A percentile compares a stretch with the other conserved stretches of the same genome.
These are phyloP conservation scores for Populus deltoides DNA, from an alignment of 345 rosid genomes.

Conservation along the genomic window DNA sequence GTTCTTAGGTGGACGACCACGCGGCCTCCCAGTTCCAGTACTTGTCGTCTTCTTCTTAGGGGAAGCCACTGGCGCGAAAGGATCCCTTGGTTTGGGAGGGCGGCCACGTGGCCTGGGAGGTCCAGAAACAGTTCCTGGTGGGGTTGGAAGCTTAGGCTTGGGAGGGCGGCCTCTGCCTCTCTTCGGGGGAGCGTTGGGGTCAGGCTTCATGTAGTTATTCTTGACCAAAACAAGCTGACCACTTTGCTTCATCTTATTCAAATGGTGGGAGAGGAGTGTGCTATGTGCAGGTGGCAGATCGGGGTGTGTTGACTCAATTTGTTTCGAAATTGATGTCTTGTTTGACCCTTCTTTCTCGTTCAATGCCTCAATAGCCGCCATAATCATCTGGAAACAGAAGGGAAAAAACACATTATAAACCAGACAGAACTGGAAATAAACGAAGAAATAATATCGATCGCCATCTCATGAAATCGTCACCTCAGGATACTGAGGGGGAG, in stretches of 20 bases:
- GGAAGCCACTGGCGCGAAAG: slow-evolving; percentile 28
- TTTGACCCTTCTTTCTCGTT: slow-evolving; percentile 50
- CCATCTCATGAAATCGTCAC: slow-evolving; percentile 4
- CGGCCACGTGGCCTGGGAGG: slow-evolving; percentile 74
- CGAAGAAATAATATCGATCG: neutral
- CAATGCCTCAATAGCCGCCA: slow-evolving; percentile 65
- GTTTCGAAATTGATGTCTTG: slow-evolving; percentile 54
- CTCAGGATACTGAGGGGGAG: slow-evolving; percentile 39
- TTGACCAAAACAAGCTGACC: slow-evolving; percentile 62
- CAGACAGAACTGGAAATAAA: neutral
- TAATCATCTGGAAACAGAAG: slow-evolving; percentile 43
- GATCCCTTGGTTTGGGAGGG: slow-evolving; percentile 61
- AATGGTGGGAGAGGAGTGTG: slow-evolving; percentile 58
- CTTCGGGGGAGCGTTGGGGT: slow-evolving; percentile 72
- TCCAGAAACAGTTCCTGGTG: slow-evolving; percentile 18
- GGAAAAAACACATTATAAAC: neutral
- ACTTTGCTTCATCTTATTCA: slow-evolving; percentile 57
- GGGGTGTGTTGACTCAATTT: slow-evolving; percentile 55
- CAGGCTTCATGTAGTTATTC: slow-evolving; percentile 74
- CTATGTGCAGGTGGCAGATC: slow-evolving; percentile 58
- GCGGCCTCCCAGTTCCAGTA: slow-evolving; percentile 39
- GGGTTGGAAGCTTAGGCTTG: slow-evolving; percentile 43
- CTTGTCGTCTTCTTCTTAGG: slow-evolving; percentile 14
- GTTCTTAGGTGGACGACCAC: slow-evolving; percentile 78
- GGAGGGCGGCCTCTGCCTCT: slow-evolving; percentile 96